phyloP scores from a whole-genome alignment of 208 protist genomes.

The Crithidia sp. region DNA sequence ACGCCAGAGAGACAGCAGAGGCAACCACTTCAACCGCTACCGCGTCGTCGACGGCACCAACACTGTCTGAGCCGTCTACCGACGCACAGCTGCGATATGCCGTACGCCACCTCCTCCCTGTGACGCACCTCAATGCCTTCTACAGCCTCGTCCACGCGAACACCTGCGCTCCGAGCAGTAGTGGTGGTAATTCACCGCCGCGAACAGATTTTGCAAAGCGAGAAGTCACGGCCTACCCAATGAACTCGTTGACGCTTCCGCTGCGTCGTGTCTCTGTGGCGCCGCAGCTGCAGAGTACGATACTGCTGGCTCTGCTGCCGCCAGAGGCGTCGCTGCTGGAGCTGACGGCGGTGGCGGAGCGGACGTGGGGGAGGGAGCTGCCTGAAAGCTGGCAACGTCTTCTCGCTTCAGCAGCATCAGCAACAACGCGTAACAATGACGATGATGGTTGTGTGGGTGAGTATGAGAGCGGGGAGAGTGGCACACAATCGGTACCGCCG shows the following conservation, averaged over 20 bases:
- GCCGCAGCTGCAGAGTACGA: slow-evolving; percentile 44
- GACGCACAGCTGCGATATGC: slow-evolving; percentile 27
- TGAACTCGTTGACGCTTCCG: slow-evolving; percentile 29
- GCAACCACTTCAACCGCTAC: neutral
- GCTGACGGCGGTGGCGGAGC: slow-evolving; percentile 31
- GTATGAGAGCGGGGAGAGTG: too few relatives aligned
- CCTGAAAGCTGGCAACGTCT: slow-evolving; percentile 12
- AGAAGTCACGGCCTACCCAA: slow-evolving; percentile 32
- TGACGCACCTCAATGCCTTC: slow-evolving; percentile 28
- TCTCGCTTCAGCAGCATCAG: neutral
- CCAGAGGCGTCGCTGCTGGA: slow-evolving; percentile 59
- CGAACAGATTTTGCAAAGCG: neutral
- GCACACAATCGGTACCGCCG: neutral
- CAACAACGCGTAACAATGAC: too few relatives aligned
- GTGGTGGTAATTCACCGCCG: neutral
- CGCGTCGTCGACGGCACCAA: neutral
- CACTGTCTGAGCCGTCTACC: neutral
- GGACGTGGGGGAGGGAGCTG: slow-evolving; percentile 13
- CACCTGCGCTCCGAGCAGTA: neutral
- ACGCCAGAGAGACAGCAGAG: neutral
- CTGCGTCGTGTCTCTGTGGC: slow-evolving; percentile 38
- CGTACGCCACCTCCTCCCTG: slow-evolving; percentile 38
- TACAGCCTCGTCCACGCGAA: slow-evolving; percentile 11
- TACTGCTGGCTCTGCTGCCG: slow-evolving; percentile 44
- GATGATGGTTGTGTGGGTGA: too few relatives aligned